A percentile compares a stretch with the other conserved stretches of the same genome.
Conservation (phyloP, 2,329 filamentous ascomycete species). For the Fusarium algeriense region DNA sequence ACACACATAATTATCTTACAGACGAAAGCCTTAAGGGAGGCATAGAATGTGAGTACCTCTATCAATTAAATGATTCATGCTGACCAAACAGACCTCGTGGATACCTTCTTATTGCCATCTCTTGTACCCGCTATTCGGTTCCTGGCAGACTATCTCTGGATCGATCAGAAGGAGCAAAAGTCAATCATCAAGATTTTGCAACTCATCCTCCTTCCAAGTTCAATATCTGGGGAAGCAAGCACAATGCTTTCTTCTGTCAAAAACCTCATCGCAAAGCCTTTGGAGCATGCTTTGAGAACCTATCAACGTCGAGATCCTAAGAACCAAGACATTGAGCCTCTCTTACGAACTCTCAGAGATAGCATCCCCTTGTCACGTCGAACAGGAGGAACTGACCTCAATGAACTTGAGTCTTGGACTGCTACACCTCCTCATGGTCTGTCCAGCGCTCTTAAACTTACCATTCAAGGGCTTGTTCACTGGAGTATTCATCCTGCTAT, state of each 20-base stretch:
- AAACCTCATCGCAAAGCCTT: conserved; percentile 75
- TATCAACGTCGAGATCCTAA: conserved; percentile 75
- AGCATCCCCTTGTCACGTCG: conserved; percentile 70
- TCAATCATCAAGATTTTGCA: conserved; percentile 79
- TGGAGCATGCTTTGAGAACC: conserved; percentile 75
- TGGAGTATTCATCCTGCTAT: conserved; percentile 73
- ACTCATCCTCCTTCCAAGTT: conserved; percentile 76
- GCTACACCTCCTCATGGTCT: conserved; percentile 68
- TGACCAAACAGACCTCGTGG: conserved; percentile 72
- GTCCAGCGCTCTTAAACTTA: conserved; percentile 68
- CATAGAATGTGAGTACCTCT: conserved; percentile 73
- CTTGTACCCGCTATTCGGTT: conserved; percentile 80
- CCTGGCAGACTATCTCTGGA: conserved; percentile 77
- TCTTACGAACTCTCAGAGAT: conserved; percentile 74
- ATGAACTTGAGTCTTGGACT: conserved; percentile 77
- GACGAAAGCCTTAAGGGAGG: conserved; percentile 80
- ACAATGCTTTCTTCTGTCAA: conserved; percentile 78
- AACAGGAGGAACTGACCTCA: conserved; percentile 71
- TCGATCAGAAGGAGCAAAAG: conserved; percentile 74
- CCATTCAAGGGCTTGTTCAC: conserved; percentile 71
- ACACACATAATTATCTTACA: conserved; percentile 72
- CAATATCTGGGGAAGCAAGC: conserved; percentile 77
- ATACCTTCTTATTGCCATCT: conserved; percentile 84
- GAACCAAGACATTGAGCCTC: conserved; percentile 76
- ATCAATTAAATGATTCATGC: background rate